Percentiles rank a stretch among this genome's conserved stretches.
Evolutionary conservation across 2,329 filamentous ascomycete genomes (phyloP).

Genomic region (Cladosporium sphaerospermum): DNA sequence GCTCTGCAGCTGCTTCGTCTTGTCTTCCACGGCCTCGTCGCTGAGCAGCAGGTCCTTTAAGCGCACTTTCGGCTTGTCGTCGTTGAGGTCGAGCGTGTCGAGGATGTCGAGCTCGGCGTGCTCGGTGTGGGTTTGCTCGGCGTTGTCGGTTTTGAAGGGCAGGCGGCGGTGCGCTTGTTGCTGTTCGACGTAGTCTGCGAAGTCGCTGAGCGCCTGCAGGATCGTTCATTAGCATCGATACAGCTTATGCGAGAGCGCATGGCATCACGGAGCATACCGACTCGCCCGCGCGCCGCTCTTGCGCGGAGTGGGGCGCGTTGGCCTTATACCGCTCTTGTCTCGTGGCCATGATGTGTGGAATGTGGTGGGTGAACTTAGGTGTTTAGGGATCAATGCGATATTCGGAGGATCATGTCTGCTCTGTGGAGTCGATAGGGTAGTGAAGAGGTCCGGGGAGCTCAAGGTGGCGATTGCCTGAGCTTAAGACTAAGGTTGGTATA

Average conservation of each 20-base stretch:
- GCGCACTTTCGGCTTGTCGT: slow-evolving; percentile 60
- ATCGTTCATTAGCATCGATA: not conserved
- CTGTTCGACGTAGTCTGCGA: slow-evolving; percentile 94
- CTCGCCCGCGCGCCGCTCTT: slow-evolving; percentile 82
- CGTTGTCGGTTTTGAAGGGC: slow-evolving; percentile 21
- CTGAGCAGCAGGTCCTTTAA: slow-evolving; percentile 72
- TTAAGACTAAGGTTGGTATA: slow-evolving; percentile 6
- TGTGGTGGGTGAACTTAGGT: not conserved
- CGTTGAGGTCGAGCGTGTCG: slow-evolving; percentile 67
- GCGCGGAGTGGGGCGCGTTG: slow-evolving; percentile 48
- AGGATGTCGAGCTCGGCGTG: slow-evolving; percentile 88
- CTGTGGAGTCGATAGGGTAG: not conserved
- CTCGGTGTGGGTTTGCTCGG: slow-evolving; percentile 51
- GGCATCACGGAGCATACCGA: slow-evolving; percentile 51
- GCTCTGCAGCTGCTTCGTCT: slow-evolving; percentile 58
- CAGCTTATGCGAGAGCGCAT: not conserved
- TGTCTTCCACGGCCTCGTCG: slow-evolving; percentile 40
- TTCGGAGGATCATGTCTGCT: slow-evolving; percentile 18
- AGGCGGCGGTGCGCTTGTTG: slow-evolving; percentile 67
- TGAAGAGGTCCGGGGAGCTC: not conserved
- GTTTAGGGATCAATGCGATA: slow-evolving; percentile 13
- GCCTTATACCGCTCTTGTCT: slow-evolving; percentile 30
- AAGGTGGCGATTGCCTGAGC: slow-evolving; percentile 1
- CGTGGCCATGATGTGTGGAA: slow-evolving; percentile 25
- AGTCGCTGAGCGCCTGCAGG: slow-evolving; percentile 77